A percentile compares a stretch with the other conserved stretches of the same genome.
Evolutionary conservation across 305 asterid species (phyloP).

Genomic region (Withania somnifera): DNA sequence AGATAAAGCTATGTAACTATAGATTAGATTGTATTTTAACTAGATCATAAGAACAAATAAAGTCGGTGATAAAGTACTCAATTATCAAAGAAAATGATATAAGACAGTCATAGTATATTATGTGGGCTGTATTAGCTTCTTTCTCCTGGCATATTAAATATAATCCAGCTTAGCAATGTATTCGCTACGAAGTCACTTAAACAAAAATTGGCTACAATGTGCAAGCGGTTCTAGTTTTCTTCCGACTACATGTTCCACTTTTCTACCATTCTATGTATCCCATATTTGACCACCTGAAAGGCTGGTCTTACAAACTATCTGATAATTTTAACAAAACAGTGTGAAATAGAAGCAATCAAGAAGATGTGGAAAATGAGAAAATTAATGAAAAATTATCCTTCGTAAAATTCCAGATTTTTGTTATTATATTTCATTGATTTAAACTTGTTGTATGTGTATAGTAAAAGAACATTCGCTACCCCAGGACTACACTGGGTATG

Average conservation of each 20-base stretch:
- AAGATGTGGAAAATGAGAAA: not conserved
- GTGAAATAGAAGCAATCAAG: not conserved
- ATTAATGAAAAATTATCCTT: not conserved
- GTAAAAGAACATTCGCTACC: not conserved
- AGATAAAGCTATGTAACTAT: not conserved
- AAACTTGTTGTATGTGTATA: not conserved
- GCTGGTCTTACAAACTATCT: not conserved
- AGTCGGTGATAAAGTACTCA: not conserved
- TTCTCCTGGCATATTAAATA: not conserved
- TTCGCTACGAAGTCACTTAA: not conserved
- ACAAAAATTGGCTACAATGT: not conserved
- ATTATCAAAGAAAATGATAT: not conserved
- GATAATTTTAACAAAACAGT: not conserved
- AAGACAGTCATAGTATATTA: not conserved
- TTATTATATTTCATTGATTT: not conserved
- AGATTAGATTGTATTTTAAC: not conserved
- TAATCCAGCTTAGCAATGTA: not conserved
- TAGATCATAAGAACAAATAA: not conserved
- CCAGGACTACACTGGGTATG: too few species aligned
- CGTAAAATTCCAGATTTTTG: not conserved
- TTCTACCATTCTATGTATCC: not conserved
- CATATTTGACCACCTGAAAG: not conserved
- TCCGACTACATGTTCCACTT: not conserved
- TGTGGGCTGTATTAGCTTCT: not conserved
- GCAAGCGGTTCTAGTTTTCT: not conserved